These are phyloP conservation scores for Phytopythium litorale DNA, from an alignment of 352 stramenopile species.

Conservation along the genomic window DNA sequence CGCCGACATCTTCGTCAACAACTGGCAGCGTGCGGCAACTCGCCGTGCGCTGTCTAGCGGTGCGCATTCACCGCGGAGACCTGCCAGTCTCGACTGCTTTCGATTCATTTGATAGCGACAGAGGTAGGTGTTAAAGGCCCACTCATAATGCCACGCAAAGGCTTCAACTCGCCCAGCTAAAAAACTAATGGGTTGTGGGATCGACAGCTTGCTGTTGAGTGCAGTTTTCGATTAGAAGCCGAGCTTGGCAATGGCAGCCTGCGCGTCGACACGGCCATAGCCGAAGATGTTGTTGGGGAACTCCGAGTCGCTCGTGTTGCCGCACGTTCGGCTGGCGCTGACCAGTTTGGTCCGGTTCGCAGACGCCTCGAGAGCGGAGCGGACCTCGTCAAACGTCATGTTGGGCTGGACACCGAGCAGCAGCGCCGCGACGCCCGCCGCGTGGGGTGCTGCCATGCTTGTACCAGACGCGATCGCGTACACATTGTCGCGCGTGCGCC, in stretches of 20 bases:
- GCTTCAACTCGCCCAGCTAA: too few species aligned
- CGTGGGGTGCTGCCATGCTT: slow-evolving; percentile 44
- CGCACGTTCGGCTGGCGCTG: slow-evolving; percentile 12
- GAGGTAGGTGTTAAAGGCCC: too few species aligned
- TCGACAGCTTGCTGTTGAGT: not conserved
- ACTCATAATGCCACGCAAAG: too few species aligned
- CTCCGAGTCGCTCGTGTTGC: slow-evolving; percentile 13
- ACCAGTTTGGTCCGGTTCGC: slow-evolving; percentile 8
- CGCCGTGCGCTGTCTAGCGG: too few species aligned
- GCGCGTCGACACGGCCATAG: slow-evolving; percentile 19
- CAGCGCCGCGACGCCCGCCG: slow-evolving; percentile 37
- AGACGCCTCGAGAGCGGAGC: slow-evolving; percentile 6
- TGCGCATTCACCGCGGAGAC: too few species aligned
- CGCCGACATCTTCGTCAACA: too few species aligned
- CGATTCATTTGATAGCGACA: too few species aligned
- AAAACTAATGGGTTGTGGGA: not conserved
- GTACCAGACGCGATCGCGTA: slow-evolving; percentile 41
- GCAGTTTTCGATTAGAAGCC: not conserved
- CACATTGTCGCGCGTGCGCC: slow-evolving; percentile 25
- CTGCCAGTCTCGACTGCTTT: too few species aligned
- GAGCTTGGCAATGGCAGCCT: slow-evolving; percentile 8
- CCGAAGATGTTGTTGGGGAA: slow-evolving; percentile 32
- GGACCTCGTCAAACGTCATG: slow-evolving; percentile 28
- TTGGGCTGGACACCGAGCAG: slow-evolving; percentile 28
- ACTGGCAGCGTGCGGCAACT: too few species aligned